phyloP scores from a whole-genome alignment of 2,329 filamentous ascomycete genomes.

The Colletotrichum noveboracense region DNA sequence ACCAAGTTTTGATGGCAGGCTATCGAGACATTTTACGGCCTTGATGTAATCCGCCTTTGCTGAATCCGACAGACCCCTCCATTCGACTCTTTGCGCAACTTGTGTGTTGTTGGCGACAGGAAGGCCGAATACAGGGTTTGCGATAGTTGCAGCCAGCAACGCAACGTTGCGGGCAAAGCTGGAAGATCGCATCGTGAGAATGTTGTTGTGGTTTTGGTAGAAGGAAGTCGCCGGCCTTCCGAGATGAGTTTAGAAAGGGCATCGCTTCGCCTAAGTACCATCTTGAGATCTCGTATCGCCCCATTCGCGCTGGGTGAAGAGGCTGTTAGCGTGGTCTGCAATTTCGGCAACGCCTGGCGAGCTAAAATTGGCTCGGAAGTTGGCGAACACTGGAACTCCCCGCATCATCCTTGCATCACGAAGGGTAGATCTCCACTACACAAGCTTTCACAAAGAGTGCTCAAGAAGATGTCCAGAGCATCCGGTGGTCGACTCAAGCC shows the following conservation, averaged over 20 bases:
- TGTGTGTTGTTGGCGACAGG: not conserved
- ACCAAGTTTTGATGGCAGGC: conserved; percentile 28
- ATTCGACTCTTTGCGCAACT: not conserved
- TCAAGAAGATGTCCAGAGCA: not conserved
- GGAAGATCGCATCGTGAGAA: not conserved
- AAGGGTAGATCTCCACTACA: not conserved
- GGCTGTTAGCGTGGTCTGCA: not conserved
- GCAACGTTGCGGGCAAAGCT: not conserved
- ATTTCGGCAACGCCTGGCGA: not conserved
- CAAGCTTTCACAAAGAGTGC: not conserved
- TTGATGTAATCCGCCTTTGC: not conserved
- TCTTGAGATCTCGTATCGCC: not conserved
- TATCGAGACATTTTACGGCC: conserved; percentile 33
- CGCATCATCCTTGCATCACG: not conserved
- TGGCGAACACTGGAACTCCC: not conserved
- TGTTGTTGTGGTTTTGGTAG: not conserved
- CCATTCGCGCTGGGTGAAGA: not conserved
- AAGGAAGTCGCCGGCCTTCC: not conserved
- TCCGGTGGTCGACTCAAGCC: not conserved
- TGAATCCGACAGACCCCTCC: not conserved
- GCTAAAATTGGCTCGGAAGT: not conserved
- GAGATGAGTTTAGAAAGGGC: not conserved
- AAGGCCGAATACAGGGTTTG: not conserved
- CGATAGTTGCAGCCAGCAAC: not conserved
- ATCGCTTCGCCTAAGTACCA: not conserved